phyloP scores from a whole-genome alignment of 768 basidiomycete genomes.

The Boletus tomentosulus region DNA sequence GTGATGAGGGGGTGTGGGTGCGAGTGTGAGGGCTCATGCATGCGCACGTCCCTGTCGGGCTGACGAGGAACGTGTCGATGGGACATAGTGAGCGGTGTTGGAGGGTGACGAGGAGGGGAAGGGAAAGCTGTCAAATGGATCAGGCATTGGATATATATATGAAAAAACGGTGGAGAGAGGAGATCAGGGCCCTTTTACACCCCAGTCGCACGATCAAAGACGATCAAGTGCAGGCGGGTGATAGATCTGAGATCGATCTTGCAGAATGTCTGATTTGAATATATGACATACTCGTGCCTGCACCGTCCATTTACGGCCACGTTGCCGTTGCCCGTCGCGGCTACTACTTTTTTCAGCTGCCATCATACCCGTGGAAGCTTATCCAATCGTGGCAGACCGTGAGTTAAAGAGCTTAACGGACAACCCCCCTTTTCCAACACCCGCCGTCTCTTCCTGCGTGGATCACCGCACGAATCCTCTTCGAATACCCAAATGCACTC shows the following conservation, averaged over 20 bases:
- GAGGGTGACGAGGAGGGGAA: conserved; percentile 40
- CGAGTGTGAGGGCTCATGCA: conserved; percentile 44
- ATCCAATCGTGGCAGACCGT: conserved; percentile 30
- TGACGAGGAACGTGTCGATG: conserved; percentile 59
- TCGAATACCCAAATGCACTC: conserved; percentile 13
- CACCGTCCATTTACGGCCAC: conserved; percentile 36
- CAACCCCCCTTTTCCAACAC: conserved; percentile 28
- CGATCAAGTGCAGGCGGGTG: conserved; percentile 43
- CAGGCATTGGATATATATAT: conserved; percentile 57
- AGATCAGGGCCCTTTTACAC: conserved; percentile 39
- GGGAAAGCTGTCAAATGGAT: conserved; percentile 42
- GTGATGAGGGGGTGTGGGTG: conserved; percentile 42
- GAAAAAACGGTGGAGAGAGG: conserved; percentile 36
- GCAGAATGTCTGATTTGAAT: conserved; percentile 38
- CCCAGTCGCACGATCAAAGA: conserved; percentile 61
- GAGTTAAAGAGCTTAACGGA: conserved; percentile 43
- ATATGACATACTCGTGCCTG: conserved; percentile 39
- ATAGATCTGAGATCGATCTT: conserved; percentile 43
- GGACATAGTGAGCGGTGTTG: conserved; percentile 46
- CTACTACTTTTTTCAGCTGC: conserved; percentile 30
- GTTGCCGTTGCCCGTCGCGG: conserved; percentile 45
- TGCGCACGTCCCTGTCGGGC: conserved; percentile 56
- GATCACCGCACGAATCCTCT: conserved; percentile 26
- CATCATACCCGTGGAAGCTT: conserved; percentile 30
- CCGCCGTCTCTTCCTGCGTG: conserved; percentile 18